Evolutionary conservation across 495 filamentous ascomycete genomes (phyloP).

Genomic region (Tirmania nivea): DNA sequence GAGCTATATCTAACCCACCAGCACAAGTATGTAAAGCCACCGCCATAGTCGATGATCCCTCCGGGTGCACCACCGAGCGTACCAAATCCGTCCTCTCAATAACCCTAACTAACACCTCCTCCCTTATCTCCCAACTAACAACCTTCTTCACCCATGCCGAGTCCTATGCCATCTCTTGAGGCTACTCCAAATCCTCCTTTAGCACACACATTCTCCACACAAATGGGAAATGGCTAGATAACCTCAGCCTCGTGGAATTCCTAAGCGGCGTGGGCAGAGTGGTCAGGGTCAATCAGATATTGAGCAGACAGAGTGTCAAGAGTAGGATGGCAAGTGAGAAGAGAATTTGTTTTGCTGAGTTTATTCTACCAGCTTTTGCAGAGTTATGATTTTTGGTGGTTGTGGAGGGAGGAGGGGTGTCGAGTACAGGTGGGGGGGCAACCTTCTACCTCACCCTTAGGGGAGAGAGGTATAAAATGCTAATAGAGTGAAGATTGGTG

Average conservation of each 20-base stretch:
- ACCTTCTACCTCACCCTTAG: no score
- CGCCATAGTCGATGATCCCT: conserved; percentile 70
- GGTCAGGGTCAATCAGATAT: conserved; percentile 63
- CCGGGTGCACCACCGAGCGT: conserved; percentile 47
- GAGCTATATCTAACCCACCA: no score
- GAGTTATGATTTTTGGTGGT: conserved; percentile 87
- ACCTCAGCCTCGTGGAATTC: conserved; percentile 44
- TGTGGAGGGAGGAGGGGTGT: conserved; percentile 37
- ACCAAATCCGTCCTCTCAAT: conserved; percentile 31
- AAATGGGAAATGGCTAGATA: conserved; percentile 65
- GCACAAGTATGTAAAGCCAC: conserved; percentile 41
- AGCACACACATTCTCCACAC: conserved; percentile 48
- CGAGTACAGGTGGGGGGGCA: conserved; percentile 11
- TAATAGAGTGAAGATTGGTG: conserved; percentile 43
- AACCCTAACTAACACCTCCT: conserved; percentile 45
- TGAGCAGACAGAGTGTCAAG: conserved; percentile 76
- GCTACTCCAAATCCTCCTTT: conserved; percentile 36
- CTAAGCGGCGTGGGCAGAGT: conserved; percentile 45
- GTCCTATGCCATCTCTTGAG: conserved; percentile 33
- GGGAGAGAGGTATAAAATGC: no score
- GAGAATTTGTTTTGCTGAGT: conserved; percentile 86
- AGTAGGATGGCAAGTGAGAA: conserved; percentile 55
- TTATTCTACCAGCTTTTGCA: conserved; percentile 79
- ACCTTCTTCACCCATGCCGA: conserved; percentile 54
- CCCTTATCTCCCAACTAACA: conserved; percentile 63